These are phyloP conservation scores for Pyrenula aspistea DNA, from an alignment of 495 filamentous ascomycete genomes.

Conservation along the genomic window DNA sequence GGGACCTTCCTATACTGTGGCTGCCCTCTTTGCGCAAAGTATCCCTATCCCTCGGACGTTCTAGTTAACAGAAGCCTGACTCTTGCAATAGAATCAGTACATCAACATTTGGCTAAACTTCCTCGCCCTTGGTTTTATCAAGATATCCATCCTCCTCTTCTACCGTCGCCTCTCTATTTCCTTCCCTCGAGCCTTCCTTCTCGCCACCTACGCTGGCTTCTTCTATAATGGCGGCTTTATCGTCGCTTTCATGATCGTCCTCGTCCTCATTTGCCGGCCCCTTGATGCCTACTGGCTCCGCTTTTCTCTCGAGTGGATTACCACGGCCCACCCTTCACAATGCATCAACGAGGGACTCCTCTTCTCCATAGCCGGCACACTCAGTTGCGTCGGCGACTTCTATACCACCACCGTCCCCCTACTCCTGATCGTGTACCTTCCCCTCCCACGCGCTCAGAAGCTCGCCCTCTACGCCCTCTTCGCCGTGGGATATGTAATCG, in stretches of 20 bases:
- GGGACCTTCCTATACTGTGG: neutral
- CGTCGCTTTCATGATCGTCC: constrained; percentile 11
- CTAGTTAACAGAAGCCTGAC: too few species aligned
- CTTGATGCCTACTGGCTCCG: constrained; percentile 13
- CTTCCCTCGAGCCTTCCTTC: constrained; percentile 23
- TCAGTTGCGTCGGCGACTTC: neutral
- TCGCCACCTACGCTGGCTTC: constrained; percentile 20
- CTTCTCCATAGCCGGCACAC: neutral
- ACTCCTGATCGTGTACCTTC: neutral
- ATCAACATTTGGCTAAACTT: constrained; percentile 8
- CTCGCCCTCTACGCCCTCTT: neutral
- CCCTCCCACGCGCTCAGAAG: neutral
- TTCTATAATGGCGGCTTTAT: constrained; percentile 16
- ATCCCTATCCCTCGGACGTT: too few species aligned
- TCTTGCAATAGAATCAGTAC: neutral
- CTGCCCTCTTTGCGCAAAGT: neutral
- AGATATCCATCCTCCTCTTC: constrained; percentile 37
- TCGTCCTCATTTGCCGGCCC: constrained; percentile 22
- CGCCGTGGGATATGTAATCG: neutral
- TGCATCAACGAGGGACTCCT: neutral
- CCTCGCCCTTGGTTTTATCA: constrained; percentile 27
- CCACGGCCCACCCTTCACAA: neutral
- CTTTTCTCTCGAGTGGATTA: neutral
- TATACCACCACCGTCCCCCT: neutral
- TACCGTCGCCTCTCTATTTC: constrained; percentile 34